phyloP scores from a whole-genome alignment of 371 early-diverging fungal species.

The Coemansia sp. region DNA sequence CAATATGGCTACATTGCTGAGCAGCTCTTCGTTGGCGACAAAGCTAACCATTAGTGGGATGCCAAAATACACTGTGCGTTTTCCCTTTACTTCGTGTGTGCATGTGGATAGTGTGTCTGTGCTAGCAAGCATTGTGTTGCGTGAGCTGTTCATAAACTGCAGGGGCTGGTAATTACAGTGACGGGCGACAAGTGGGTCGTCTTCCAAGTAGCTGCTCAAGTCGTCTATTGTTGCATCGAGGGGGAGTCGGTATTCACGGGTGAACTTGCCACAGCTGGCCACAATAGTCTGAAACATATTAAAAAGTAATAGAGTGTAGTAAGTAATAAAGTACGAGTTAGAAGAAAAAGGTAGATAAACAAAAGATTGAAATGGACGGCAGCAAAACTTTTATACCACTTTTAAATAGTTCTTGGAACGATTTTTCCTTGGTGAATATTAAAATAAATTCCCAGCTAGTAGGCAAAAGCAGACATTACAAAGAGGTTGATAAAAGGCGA shows the following conservation, averaged over 20 bases:
- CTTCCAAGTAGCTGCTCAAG: background rate
- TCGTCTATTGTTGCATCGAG: background rate
- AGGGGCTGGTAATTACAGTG: background rate
- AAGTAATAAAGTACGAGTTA: background rate
- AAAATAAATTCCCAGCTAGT: too few relatives aligned
- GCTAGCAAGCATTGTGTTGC: background rate
- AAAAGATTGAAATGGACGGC: background rate
- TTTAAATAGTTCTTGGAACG: too few relatives aligned
- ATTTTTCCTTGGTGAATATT: too few relatives aligned
- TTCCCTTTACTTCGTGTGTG: background rate
- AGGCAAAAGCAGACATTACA: too few relatives aligned
- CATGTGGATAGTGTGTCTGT: background rate
- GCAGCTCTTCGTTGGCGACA: background rate
- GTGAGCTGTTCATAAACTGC: slow-evolving; percentile 1
- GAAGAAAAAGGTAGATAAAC: background rate
- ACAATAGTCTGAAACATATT: background rate
- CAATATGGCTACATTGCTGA: background rate
- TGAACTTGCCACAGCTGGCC: background rate
- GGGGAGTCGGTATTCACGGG: background rate
- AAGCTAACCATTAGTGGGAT: background rate
- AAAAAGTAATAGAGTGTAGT: background rate
- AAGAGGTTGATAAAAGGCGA: too few relatives aligned
- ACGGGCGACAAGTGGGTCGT: background rate
- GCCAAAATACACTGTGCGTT: background rate
- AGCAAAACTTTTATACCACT: too few relatives aligned